Conservation (phyloP, 2,329 filamentous ascomycete genomes). For the Fusarium decemcellulare region DNA sequence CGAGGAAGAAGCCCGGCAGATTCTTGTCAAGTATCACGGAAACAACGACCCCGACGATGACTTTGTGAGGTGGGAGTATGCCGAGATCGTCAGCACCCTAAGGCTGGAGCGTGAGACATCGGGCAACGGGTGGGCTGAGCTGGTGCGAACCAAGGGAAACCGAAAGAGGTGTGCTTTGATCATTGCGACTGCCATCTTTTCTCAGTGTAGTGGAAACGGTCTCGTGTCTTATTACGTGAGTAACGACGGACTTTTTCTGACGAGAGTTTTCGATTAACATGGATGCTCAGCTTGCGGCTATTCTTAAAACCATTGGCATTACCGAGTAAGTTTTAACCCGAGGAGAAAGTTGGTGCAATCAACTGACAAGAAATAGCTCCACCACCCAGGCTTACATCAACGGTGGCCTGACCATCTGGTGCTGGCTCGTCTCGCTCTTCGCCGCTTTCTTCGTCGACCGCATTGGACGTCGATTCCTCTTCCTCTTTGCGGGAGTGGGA, state of each 20-base stretch:
- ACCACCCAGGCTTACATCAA: slow-evolving; percentile 44
- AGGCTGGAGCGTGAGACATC: slow-evolving; percentile 34
- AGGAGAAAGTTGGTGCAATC: rapidly evolving
- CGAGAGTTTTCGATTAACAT: no score
- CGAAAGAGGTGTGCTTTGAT: slow-evolving; percentile 40
- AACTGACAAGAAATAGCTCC: slow-evolving; percentile 20
- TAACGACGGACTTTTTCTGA: neutral
- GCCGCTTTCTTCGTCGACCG: slow-evolving; percentile 45
- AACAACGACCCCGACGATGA: slow-evolving; percentile 32
- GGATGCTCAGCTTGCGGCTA: slow-evolving; percentile 30
- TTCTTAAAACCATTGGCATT: slow-evolving; percentile 41
- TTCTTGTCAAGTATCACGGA: slow-evolving; percentile 43
- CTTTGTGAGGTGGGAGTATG: slow-evolving; percentile 39
- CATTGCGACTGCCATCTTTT: slow-evolving; percentile 41
- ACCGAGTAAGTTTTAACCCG: slow-evolving; percentile 25
- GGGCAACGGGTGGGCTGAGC: slow-evolving; percentile 32
- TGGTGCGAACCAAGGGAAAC: slow-evolving; percentile 40
- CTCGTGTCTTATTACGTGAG: slow-evolving; percentile 43
- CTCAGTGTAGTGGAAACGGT: slow-evolving; percentile 43
- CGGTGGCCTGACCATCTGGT: slow-evolving; percentile 44
- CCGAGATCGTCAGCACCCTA: slow-evolving; percentile 39
- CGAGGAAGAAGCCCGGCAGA: slow-evolving; percentile 35
- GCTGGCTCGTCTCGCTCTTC: slow-evolving; percentile 40
- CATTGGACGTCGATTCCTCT: slow-evolving; percentile 40
- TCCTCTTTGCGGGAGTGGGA: slow-evolving; percentile 40